These are phyloP conservation scores for Alternaria novae-zelandiae DNA, from an alignment of 2,329 filamentous ascomycete species.

Conservation along the genomic window DNA sequence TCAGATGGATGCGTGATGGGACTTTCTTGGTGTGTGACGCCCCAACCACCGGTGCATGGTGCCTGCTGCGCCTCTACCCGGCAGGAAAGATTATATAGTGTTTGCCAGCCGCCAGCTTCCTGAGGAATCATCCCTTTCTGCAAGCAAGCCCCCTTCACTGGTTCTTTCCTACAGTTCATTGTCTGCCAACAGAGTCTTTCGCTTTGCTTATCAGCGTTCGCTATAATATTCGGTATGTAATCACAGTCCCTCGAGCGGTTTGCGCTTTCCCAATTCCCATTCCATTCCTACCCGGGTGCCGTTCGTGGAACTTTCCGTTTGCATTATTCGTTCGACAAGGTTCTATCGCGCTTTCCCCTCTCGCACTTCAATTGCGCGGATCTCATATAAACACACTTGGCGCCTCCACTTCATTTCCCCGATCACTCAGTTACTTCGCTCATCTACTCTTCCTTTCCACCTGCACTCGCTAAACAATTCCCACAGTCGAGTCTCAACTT, in stretches of 20 bases:
- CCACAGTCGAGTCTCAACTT: slow-evolving; percentile 4
- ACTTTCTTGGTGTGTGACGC: slow-evolving; percentile 7
- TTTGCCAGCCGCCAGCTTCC: slow-evolving; percentile 11
- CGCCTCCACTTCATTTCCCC: slow-evolving; percentile 6
- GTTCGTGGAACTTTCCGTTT: slow-evolving; percentile 3
- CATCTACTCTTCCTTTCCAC: slow-evolving; percentile 1
- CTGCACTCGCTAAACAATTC: slow-evolving; percentile 16
- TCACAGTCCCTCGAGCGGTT: neutral
- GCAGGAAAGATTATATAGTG: slow-evolving; percentile 18
- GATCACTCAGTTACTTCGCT: neutral
- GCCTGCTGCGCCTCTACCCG: slow-evolving; percentile 19
- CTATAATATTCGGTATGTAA: slow-evolving; percentile 10
- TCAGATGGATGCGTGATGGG: slow-evolving; percentile 3
- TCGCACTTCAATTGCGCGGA: neutral
- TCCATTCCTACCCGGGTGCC: slow-evolving; percentile 1
- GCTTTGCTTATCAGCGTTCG: neutral
- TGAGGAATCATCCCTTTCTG: neutral
- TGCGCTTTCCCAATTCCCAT: neutral
- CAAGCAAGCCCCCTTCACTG: slow-evolving; percentile 1
- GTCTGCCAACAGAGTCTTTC: neutral
- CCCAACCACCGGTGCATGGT: slow-evolving; percentile 17
- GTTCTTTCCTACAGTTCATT: neutral
- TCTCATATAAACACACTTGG: slow-evolving; percentile 7
- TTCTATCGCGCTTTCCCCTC: slow-evolving; percentile 4
- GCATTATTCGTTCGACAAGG: neutral